Conservation (phyloP, 1,284 basidiomycete species). For the Sphaerobolus stellatus region DNA sequence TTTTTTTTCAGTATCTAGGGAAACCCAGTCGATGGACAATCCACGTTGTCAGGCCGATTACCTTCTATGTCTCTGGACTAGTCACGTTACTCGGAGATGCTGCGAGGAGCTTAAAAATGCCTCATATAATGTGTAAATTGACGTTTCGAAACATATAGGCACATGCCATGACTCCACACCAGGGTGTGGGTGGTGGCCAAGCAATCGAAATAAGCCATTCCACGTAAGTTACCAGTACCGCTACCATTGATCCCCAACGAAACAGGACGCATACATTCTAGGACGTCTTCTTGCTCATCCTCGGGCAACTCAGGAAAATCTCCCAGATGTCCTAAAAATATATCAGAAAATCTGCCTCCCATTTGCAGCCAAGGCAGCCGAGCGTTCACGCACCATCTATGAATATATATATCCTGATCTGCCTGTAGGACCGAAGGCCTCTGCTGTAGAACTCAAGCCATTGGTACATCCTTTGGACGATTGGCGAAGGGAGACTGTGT, state of each 20-base stretch:
- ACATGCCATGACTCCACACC: conserved; percentile 41
- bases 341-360: conserved; percentile 35
- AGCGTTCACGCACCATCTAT: too few relatives aligned
- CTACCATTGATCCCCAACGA: not conserved
- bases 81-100: conserved; percentile 28
- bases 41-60: conserved; percentile 21
- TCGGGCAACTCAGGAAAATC: conserved; percentile 20
- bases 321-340: conserved; percentile 25
- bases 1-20: conserved; percentile 19
- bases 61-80: conserved; percentile 20
- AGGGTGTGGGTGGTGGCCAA: conserved; percentile 41
- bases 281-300: conserved; percentile 33
- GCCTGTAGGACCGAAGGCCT: too few relatives aligned
- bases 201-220: conserved; percentile 35
- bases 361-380: conserved; percentile 19
- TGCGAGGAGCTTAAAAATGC: conserved; percentile 18
- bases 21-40: conserved; percentile 26
- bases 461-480: not conserved
- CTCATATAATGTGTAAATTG: not conserved
- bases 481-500: not conserved
- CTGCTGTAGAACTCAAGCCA: too few relatives aligned
- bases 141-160: conserved; percentile 22
- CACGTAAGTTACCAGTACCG: too few relatives aligned
- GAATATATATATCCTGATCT: too few relatives aligned
- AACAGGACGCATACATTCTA: conserved; percentile 40